Percentiles rank a stretch among this genome's conserved stretches.
These are phyloP conservation scores for Sedum album DNA, from an alignment of 164 flowering plant species.

Conservation along the genomic window DNA sequence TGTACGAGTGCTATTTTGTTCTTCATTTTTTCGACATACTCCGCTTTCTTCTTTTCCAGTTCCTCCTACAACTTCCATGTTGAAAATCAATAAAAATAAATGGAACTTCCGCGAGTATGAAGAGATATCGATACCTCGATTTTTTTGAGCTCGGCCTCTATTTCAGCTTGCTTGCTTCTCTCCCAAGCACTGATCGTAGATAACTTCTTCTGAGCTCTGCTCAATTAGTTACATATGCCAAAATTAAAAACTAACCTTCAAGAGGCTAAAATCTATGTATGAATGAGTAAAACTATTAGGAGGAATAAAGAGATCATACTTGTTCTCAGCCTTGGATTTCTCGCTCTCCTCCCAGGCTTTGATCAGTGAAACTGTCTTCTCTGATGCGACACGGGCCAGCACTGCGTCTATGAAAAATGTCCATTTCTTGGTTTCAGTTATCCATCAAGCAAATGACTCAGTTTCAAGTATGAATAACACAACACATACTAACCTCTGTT, in stretches of 20 bases:
- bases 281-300: not conserved
- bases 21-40: constrained; percentile 17
- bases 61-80: constrained; percentile 55
- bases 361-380: constrained; percentile 36
- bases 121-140: constrained; percentile 29
- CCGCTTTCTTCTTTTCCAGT: constrained; percentile 78
- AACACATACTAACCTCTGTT: constrained; percentile 18
- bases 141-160: constrained; percentile 51
- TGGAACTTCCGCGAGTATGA: too few relatives aligned
- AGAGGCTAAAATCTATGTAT: not conserved
- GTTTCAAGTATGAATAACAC: not conserved
- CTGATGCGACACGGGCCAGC: constrained; percentile 32
- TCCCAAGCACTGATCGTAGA: constrained; percentile 58
- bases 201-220: constrained; percentile 61
- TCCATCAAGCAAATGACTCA: not conserved
- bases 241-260: too few relatives aligned
- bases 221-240: not conserved
- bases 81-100: not conserved
- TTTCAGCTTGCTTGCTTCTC: constrained; percentile 50
- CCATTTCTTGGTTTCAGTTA: not conserved
- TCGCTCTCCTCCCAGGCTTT: constrained; percentile 57
- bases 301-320: constrained; percentile 15
- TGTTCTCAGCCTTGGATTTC: constrained; percentile 44
- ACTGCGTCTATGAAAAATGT: constrained; percentile 23
- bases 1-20: not conserved